phyloP scores from a whole-genome alignment of 2,329 filamentous ascomycete genomes.

The Onygenales sp. region DNA sequence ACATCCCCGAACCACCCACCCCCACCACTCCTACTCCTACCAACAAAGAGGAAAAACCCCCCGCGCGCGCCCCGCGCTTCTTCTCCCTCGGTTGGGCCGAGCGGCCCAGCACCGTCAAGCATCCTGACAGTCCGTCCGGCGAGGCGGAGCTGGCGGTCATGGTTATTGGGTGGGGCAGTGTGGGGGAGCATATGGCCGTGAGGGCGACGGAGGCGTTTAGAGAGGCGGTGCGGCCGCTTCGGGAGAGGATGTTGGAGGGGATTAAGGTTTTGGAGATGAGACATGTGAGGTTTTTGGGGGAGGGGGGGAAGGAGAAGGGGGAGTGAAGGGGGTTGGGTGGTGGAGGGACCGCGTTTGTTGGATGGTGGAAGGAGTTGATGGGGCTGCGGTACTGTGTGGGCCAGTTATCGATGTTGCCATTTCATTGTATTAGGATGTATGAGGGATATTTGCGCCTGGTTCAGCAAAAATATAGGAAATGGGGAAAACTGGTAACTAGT shows the following conservation, averaged over 20 bases:
- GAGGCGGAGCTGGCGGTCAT: conserved; percentile 34
- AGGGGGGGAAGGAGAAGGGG: neutral
- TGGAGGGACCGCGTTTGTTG: no score
- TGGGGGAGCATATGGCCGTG: conserved; percentile 40
- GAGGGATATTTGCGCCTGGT: no score
- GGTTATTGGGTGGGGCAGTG: conserved; percentile 44
- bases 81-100: conserved; percentile 30
- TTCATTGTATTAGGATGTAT: no score
- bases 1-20: conserved; percentile 19
- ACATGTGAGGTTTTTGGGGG: conserved; percentile 31
- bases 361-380: no score
- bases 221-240: conserved; percentile 31
- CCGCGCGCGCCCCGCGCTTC: conserved; percentile 9
- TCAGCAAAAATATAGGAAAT: no score
- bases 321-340: no score
- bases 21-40: conserved; percentile 6
- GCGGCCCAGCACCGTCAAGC: conserved; percentile 22
- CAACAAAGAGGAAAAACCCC: neutral
- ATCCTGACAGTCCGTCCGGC: conserved; percentile 29
- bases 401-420: no score
- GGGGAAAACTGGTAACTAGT: no score
- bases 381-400: no score
- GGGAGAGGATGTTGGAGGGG: conserved; percentile 28
- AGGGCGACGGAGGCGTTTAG: conserved; percentile 38
- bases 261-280: conserved; percentile 35